Evolutionary conservation across 441 rosid genomes (phyloP).

Genomic region (Bruguiera hainesii): DNA sequence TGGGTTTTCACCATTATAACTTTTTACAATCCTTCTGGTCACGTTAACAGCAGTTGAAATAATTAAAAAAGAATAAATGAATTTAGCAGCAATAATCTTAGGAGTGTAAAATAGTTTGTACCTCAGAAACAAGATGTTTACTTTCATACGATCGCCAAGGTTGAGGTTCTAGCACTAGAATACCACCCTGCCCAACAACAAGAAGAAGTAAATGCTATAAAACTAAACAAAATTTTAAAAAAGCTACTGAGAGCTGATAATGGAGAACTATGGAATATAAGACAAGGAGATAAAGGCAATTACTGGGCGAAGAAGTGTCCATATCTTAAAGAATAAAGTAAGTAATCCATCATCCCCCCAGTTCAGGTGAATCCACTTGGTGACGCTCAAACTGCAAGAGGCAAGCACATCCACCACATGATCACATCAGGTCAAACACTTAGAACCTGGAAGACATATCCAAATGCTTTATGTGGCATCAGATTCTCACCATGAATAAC

Average conservation of each 20-base stretch:
- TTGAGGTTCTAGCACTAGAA: constrained; percentile 87
- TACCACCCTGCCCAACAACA: constrained; percentile 65
- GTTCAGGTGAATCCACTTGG: constrained; percentile 95
- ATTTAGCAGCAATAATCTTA: not conserved
- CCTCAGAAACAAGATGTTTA: constrained; percentile 78
- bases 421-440: not conserved
- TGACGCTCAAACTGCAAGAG: constrained; percentile 74
- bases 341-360: constrained; percentile 96
- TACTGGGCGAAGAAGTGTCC: constrained; percentile 82
- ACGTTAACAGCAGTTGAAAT: not conserved
- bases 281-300: constrained; percentile 6
- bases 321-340: constrained; percentile 62
- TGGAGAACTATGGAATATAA: not conserved
- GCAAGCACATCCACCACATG: not conserved
- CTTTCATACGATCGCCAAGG: constrained; percentile 93
- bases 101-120: constrained; percentile 15
- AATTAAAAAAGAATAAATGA: not conserved
- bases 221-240: not conserved
- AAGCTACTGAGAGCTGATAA: not conserved
- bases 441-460: not conserved
- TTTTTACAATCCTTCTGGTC: not conserved
- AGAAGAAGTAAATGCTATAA: not conserved
- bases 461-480: no score
- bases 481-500: no score
- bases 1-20: not conserved